A percentile compares a stretch with the other conserved stretches of the same genome.
phyloP scores from a whole-genome alignment of 805 yeast species.

The Candida takata region DNA sequence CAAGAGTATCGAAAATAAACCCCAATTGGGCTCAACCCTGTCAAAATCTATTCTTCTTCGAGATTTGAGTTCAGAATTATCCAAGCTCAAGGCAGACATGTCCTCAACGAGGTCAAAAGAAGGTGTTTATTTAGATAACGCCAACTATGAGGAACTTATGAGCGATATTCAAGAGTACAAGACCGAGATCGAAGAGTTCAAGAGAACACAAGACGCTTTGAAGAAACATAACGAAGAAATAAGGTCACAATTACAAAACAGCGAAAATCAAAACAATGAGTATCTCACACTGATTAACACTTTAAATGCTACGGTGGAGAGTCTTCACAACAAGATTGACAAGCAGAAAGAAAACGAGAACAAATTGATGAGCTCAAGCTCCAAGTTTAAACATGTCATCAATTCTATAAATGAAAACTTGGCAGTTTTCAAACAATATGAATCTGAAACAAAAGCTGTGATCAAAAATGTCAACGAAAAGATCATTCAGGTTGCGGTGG shows the following conservation, averaged over 20 bases:
- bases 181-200: slow-evolving; percentile 42
- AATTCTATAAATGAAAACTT: slow-evolving; percentile 25
- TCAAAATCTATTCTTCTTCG: slow-evolving; percentile 43
- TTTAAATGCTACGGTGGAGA: slow-evolving; percentile 22
- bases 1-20: slow-evolving; percentile 66
- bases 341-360: slow-evolving; percentile 26
- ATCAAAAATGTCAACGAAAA: slow-evolving; percentile 11
- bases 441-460: slow-evolving; percentile 14
- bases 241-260: slow-evolving; percentile 17
- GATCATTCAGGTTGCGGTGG: slow-evolving; percentile 3
- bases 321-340: slow-evolving; percentile 25
- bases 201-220: slow-evolving; percentile 34
- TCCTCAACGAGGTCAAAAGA: slow-evolving; percentile 55
- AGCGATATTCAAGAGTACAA: slow-evolving; percentile 42
- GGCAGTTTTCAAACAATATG: slow-evolving; percentile 18
- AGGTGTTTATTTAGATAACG: slow-evolving; percentile 58
- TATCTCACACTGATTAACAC: slow-evolving; percentile 21
- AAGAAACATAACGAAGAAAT: slow-evolving; percentile 29
- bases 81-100: slow-evolving; percentile 48
- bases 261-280: slow-evolving; percentile 18
- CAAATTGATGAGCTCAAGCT: slow-evolving; percentile 26
- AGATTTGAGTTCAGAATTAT: slow-evolving; percentile 41
- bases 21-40: slow-evolving; percentile 53
- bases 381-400: slow-evolving; percentile 26
- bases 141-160: slow-evolving; percentile 47